Evolutionary conservation across 2,329 filamentous ascomycete species (phyloP).

Genomic region (Tolypocladium tundrense): DNA sequence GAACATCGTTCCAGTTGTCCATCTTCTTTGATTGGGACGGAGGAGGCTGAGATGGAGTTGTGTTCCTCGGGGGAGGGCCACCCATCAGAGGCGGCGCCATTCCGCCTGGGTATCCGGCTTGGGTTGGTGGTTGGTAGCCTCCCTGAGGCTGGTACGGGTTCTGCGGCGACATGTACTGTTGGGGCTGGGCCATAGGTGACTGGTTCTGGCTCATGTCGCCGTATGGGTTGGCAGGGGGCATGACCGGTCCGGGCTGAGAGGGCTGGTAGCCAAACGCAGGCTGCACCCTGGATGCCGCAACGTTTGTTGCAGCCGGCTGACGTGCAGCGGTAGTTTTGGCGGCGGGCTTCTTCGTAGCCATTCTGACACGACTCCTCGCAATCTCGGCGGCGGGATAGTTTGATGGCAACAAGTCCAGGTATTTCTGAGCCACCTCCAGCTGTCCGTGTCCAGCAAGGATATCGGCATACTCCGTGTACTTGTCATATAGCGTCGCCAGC

Average conservation of each 20-base stretch:
- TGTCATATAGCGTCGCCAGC: slow-evolving; percentile 76
- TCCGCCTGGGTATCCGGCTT: slow-evolving; percentile 26
- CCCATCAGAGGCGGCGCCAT: slow-evolving; percentile 22
- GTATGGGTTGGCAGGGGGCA: slow-evolving; percentile 20
- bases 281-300: slow-evolving; percentile 28
- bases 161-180: slow-evolving; percentile 26
- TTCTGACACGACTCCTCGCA: slow-evolving; percentile 72
- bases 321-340: slow-evolving; percentile 15
- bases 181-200: slow-evolving; percentile 16
- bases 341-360: slow-evolving; percentile 55
- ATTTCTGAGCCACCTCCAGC: slow-evolving; percentile 77
- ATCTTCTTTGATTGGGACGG: slow-evolving; percentile 62
- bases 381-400: slow-evolving; percentile 81
- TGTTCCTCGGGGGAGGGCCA: slow-evolving; percentile 41
- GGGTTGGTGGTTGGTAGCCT: slow-evolving; percentile 42
- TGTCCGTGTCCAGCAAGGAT: slow-evolving; percentile 87
- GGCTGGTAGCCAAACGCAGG: slow-evolving; percentile 36
- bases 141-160: slow-evolving; percentile 23
- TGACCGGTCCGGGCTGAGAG: slow-evolving; percentile 23
- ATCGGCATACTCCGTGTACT: slow-evolving; percentile 95
- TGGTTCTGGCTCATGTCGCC: slow-evolving; percentile 9
- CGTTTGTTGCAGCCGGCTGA: slow-evolving; percentile 18
- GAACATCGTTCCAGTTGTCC: slow-evolving; percentile 90
- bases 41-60: slow-evolving; percentile 57
- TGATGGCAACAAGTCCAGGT: slow-evolving; percentile 75